Conservation (phyloP, 331 rosid species). For the Pyracantha coccinea region DNA sequence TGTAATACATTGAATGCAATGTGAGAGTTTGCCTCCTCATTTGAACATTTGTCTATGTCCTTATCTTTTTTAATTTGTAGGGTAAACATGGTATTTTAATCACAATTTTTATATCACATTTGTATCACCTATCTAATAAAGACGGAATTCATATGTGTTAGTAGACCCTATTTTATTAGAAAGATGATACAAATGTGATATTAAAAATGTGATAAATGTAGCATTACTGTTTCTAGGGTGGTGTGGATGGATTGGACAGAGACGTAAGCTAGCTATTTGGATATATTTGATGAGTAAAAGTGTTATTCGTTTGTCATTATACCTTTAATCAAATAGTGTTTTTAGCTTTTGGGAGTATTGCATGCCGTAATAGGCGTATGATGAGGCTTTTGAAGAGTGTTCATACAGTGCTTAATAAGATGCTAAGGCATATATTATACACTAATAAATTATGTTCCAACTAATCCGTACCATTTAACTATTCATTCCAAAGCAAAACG, state of each 20-base stretch:
- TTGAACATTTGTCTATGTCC: not conserved
- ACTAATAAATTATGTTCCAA: not conserved
- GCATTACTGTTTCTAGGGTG: not conserved
- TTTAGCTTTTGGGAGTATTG: not conserved
- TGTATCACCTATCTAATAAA: too few species aligned
- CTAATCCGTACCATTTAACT: not conserved
- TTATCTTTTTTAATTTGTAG: too few species aligned
- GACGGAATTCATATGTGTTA: too few species aligned
- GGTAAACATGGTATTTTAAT: too few species aligned
- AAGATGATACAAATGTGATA: too few species aligned
- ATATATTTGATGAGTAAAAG: conserved; percentile 3
- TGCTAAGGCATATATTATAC: not conserved
- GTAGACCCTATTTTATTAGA: too few species aligned
- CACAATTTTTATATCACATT: too few species aligned
- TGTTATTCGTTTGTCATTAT: conserved; percentile 1
- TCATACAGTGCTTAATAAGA: not conserved
- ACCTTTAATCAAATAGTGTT: not conserved
- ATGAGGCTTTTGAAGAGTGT: not conserved
- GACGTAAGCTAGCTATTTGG: conserved; percentile 1
- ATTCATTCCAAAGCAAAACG: not conserved
- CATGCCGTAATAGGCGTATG: conserved; percentile 34
- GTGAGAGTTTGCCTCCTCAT: not conserved
- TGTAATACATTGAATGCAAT: too few species aligned
- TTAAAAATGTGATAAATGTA: too few species aligned
- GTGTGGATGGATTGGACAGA: conserved; percentile 11